These are phyloP conservation scores for Cynanchum wilfordii DNA, from an alignment of 257 asterid genomes.

Conservation along the genomic window DNA sequence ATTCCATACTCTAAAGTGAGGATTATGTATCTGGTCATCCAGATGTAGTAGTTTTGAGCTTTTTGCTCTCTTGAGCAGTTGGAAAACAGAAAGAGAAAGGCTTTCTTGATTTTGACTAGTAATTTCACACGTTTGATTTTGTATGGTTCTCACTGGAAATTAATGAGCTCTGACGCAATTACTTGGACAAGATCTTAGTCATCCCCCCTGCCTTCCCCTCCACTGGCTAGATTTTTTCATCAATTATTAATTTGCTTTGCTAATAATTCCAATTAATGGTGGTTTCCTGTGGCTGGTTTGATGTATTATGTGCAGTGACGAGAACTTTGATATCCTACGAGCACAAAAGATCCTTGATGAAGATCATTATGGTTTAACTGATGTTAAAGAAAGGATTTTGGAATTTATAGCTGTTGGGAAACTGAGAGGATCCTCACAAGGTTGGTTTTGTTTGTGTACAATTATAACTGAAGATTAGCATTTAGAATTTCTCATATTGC, in stretches of 20 bases:
- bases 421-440: conserved; percentile 96
- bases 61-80: neutral
- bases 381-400: conserved; percentile 97
- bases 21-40: neutral
- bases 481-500: neutral
- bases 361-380: conserved; percentile 95
- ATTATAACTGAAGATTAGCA: neutral
- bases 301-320: conserved; percentile 54
- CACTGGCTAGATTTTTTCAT: neutral
- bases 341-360: conserved; percentile 93
- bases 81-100: neutral
- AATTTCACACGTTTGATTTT: neutral
- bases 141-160: neutral
- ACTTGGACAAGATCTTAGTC: neutral
- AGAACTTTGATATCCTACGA: conserved; percentile 76
- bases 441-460: conserved; percentile 33
- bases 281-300: conserved; percentile 13
- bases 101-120: neutral
- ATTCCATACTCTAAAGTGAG: neutral
- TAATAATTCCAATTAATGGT: neutral
- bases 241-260: neutral
- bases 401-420: conserved; percentile 99
- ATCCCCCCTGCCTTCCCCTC: too few relatives aligned
- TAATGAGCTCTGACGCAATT: neutral
- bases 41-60: neutral